phyloP scores from a whole-genome alignment of 2,329 filamentous ascomycete species.

The Sordariomycetes sp. region DNA sequence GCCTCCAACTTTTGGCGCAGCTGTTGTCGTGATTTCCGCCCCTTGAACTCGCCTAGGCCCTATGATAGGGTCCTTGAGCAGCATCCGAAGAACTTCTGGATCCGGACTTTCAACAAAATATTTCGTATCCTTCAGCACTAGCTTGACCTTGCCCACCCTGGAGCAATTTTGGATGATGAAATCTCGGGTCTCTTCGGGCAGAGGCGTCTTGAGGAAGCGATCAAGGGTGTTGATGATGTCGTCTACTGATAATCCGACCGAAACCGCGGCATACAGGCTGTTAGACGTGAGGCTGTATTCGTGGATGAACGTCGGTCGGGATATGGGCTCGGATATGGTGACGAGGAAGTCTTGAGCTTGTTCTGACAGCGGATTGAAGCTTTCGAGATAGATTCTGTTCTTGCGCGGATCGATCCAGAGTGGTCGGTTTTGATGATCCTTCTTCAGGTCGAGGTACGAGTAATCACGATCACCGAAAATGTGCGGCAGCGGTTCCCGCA shows the following conservation, averaged over 20 bases:
- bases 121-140: slow-evolving; percentile 88
- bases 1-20: slow-evolving; percentile 76
- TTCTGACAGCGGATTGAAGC: slow-evolving; percentile 78
- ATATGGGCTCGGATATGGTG: slow-evolving; percentile 88
- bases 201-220: slow-evolving; percentile 76
- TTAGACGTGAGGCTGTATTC: slow-evolving; percentile 89
- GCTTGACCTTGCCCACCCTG: slow-evolving; percentile 88
- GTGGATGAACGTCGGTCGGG: slow-evolving; percentile 82
- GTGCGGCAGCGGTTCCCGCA: slow-evolving; percentile 34
- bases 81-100: slow-evolving; percentile 71
- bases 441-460: slow-evolving; percentile 72
- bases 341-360: slow-evolving; percentile 92
- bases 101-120: slow-evolving; percentile 93
- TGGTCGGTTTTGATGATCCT: slow-evolving; percentile 81
- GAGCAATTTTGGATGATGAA: slow-evolving; percentile 78
- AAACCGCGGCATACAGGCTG: slow-evolving; percentile 90
- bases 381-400: slow-evolving; percentile 85
- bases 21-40: slow-evolving; percentile 66
- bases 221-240: slow-evolving; percentile 87
- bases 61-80: slow-evolving; percentile 80
- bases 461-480: slow-evolving; percentile 57
- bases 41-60: slow-evolving; percentile 69
- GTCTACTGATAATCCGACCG: slow-evolving; percentile 78
- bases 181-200: slow-evolving; percentile 69
- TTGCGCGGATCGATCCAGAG: slow-evolving; percentile 88